Conservation (phyloP, 352 stramenopile species). For the Phytophthora fragariae region DNA sequence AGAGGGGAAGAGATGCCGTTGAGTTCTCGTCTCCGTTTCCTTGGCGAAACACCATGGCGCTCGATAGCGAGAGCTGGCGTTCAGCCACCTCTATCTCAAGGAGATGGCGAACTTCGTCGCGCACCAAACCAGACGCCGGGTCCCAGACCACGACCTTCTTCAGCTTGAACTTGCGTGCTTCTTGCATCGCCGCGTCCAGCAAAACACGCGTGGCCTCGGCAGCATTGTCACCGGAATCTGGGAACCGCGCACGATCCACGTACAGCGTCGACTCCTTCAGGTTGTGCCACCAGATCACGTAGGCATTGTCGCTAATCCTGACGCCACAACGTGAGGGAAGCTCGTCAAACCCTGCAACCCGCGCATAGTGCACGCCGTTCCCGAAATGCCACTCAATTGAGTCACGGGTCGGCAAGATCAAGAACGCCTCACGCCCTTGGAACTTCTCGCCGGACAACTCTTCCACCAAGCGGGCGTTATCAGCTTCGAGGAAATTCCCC, state of each 20-base stretch:
- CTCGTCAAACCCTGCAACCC: conserved; percentile 36
- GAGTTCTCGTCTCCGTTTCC: conserved; percentile 2
- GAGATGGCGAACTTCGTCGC: conserved; percentile 24
- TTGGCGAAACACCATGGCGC: conserved; percentile 49
- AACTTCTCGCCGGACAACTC: conserved; percentile 42
- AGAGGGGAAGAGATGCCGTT: conserved; percentile 32
- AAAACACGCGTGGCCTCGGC: conserved; percentile 23
- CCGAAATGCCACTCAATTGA: conserved; percentile 68
- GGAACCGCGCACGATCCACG: conserved; percentile 52
- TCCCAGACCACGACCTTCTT: conserved; percentile 53
- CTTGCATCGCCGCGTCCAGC: conserved; percentile 34
- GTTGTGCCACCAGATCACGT: conserved; percentile 65
- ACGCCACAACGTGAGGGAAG: conserved; percentile 47
- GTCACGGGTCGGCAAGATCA: conserved; percentile 48
- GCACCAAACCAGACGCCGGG: conserved; percentile 38
- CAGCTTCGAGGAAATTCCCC: conserved; percentile 45
- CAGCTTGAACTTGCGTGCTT: conserved; percentile 48
- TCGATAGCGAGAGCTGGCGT: conserved; percentile 57
- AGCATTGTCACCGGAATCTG: conserved; percentile 24
- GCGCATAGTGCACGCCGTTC: conserved; percentile 53
- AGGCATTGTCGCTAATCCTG: conserved; percentile 49
- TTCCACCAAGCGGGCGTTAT: conserved; percentile 42
- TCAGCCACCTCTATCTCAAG: conserved; percentile 41
- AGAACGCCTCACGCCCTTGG: conserved; percentile 43
- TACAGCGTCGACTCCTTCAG: conserved; percentile 63